Conservation (phyloP, 495 filamentous ascomycete species). For the Penicillium daleae region DNA sequence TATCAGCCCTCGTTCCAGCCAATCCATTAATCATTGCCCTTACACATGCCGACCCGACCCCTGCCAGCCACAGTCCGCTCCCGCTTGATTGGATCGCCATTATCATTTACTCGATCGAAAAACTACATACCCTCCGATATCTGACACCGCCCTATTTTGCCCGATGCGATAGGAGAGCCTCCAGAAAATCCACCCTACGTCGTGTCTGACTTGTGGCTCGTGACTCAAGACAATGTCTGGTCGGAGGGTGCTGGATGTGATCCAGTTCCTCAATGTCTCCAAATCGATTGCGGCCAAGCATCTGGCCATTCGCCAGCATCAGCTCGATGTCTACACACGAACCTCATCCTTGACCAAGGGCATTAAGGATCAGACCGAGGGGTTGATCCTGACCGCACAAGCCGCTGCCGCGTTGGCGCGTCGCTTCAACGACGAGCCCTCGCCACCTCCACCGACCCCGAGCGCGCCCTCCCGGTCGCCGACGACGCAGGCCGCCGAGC, state of each 20-base stretch:
- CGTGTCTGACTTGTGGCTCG: neutral
- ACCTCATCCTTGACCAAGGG: constrained; percentile 76
- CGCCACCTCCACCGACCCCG: constrained; percentile 26
- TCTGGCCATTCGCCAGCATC: constrained; percentile 71
- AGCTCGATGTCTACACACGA: constrained; percentile 76
- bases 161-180: constrained; percentile 17
- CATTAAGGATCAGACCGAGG: constrained; percentile 64
- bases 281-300: constrained; percentile 79
- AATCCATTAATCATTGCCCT: constrained; percentile 7
- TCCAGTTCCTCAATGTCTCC: constrained; percentile 77
- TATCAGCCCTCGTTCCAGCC: constrained; percentile 13
- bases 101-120: constrained; percentile 22
- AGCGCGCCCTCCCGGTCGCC: constrained; percentile 23
- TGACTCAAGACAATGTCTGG: constrained; percentile 59
- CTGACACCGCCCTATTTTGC: constrained; percentile 18
- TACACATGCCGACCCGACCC: constrained; percentile 5
- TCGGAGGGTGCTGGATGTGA: constrained; percentile 74
- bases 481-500: constrained; percentile 22
- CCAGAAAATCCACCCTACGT: constrained; percentile 1
- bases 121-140: neutral
- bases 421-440: constrained; percentile 59
- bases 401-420: constrained; percentile 63
- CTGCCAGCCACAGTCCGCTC: neutral
- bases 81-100: constrained; percentile 20
- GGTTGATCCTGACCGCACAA: constrained; percentile 64